phyloP scores from a whole-genome alignment of 2,329 filamentous ascomycete genomes.

The Exophiala calicioides region DNA sequence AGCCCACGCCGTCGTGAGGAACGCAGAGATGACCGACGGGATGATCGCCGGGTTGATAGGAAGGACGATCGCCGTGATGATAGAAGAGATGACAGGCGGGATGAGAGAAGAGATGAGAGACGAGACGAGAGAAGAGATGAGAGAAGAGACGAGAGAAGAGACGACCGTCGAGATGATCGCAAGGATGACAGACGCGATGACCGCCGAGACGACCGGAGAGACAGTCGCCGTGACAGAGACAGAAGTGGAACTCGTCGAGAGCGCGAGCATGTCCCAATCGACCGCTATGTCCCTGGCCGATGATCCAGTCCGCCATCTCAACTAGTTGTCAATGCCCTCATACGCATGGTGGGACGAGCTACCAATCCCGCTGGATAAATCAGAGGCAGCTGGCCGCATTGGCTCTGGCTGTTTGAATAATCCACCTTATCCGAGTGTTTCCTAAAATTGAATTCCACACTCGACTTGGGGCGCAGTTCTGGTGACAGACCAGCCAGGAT shows the following conservation, averaged over 20 bases:
- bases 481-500: constrained; percentile 72
- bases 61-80: constrained; percentile 14
- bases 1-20: constrained; percentile 23
- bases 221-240: constrained; percentile 21
- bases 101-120: constrained; percentile 14
- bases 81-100: constrained; percentile 16
- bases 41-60: constrained; percentile 4
- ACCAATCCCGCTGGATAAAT: neutral
- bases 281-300: constrained; percentile 30
- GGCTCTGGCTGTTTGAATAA: constrained; percentile 48
- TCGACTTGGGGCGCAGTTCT: constrained; percentile 69
- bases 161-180: constrained; percentile 11
- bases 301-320: constrained; percentile 9
- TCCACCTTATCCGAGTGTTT: constrained; percentile 86
- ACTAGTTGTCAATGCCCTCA: constrained; percentile 11
- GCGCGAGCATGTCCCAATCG: constrained; percentile 25
- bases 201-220: constrained; percentile 16
- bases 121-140: constrained; percentile 15
- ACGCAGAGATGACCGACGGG: constrained; percentile 15
- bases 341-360: constrained; percentile 6
- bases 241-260: constrained; percentile 17
- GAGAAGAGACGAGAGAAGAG: constrained; percentile 11
- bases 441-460: constrained; percentile 69
- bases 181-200: constrained; percentile 22
- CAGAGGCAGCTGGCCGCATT: constrained; percentile 3